Percentiles rank a stretch among this genome's conserved stretches.
These are phyloP conservation scores for Symbiotaphrina buchneri DNA, from an alignment of 495 filamentous ascomycete genomes.

Conservation along the genomic window DNA sequence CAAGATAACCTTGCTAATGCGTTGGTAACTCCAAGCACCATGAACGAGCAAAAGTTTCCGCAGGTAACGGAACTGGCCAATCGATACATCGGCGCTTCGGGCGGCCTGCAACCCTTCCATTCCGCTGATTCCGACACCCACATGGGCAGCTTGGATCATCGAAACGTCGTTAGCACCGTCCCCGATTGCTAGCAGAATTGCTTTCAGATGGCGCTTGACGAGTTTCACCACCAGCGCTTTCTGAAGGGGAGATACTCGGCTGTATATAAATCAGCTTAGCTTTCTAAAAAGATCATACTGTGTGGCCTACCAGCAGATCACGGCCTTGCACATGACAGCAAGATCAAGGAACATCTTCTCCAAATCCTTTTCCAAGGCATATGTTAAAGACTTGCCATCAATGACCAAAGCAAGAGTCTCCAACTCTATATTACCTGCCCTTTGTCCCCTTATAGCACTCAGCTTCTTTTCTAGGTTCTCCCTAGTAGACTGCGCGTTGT, in stretches of 20 bases:
- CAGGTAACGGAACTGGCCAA: conserved; percentile 90
- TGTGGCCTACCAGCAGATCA: conserved; percentile 63
- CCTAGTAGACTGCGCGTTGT: conserved; percentile 46
- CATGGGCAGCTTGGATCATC: conserved; percentile 98
- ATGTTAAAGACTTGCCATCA: conserved; percentile 88
- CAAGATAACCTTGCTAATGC: conserved; percentile 85
- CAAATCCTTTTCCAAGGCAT: conserved; percentile 77
- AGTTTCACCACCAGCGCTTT: conserved; percentile 98
- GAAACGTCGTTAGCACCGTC: conserved; percentile 98
- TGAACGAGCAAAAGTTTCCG: conserved; percentile 91
- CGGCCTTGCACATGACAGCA: conserved; percentile 89
- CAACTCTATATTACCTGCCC: conserved; percentile 44
- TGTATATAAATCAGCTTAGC: conserved; percentile 7
- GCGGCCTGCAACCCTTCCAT: conserved; percentile 97
- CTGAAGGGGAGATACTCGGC: conserved; percentile 93
- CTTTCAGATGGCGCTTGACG: conserved; percentile 85
- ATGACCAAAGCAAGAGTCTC: conserved; percentile 90
- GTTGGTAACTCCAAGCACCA: conserved; percentile 93
- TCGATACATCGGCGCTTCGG: conserved; percentile 84
- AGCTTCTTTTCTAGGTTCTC: conserved; percentile 85
- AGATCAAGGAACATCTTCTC: conserved; percentile 88
- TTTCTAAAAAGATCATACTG: not conserved
- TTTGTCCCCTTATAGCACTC: conserved; percentile 57
- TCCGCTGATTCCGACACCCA: conserved; percentile 94
- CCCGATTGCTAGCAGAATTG: conserved; percentile 84